A percentile compares a stretch with the other conserved stretches of the same genome.
Evolutionary conservation across 2,329 filamentous ascomycete genomes (phyloP).

Genomic region (Penicillium sp.): DNA sequence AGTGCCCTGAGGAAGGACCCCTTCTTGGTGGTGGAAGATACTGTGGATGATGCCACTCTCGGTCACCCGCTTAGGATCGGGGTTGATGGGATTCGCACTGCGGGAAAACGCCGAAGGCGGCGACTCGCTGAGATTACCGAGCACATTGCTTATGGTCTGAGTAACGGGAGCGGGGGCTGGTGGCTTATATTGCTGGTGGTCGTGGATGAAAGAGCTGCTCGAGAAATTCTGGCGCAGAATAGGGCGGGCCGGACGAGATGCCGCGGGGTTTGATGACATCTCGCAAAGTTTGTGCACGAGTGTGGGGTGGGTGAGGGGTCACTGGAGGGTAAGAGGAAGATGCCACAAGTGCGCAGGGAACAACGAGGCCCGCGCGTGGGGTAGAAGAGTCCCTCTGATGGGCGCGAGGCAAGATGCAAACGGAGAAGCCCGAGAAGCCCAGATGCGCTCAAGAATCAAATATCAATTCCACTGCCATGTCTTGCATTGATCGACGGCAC

Average conservation of each 20-base stretch:
- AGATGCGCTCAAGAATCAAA: not conserved
- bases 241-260: conserved; percentile 43
- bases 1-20: conserved; percentile 45
- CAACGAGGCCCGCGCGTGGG: conserved; percentile 19
- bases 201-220: conserved; percentile 52
- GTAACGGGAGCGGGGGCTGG: conserved; percentile 37
- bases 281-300: conserved; percentile 11
- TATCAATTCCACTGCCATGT: not conserved
- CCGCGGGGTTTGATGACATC: conserved; percentile 38
- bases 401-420: conserved; percentile 12
- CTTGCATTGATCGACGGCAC: conserved; percentile 12
- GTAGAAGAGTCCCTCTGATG: conserved; percentile 5
- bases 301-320: conserved; percentile 5
- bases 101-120: conserved; percentile 32
- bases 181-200: conserved; percentile 54
- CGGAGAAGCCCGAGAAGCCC: not conserved
- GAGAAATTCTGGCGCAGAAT: conserved; percentile 49
- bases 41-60: conserved; percentile 54
- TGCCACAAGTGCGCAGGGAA: conserved; percentile 11
- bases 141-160: conserved; percentile 44
- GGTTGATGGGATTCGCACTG: conserved; percentile 43
- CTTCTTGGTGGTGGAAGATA: conserved; percentile 49
- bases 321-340: conserved; percentile 7
- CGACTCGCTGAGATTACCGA: conserved; percentile 36
- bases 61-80: conserved; percentile 46